Evolutionary conservation across 495 filamentous ascomycete genomes (phyloP), one percentile per base, ranked within the genome.

Genomic region (Penicillium odoratum): DNA sequence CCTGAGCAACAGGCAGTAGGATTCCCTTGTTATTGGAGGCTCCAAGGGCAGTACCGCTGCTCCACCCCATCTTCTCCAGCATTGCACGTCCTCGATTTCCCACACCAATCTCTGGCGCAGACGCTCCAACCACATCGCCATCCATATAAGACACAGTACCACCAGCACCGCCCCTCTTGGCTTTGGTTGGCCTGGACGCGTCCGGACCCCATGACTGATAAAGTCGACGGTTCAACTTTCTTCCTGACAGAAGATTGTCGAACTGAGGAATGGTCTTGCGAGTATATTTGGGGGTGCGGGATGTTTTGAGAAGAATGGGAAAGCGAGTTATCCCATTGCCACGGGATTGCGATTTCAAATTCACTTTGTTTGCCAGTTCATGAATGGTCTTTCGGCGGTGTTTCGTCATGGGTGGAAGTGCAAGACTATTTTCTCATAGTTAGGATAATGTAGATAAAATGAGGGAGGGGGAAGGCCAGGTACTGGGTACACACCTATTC

Each of bases 31-130:
- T 94, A 57, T 94, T 86, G 9, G 79, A 63, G 5, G 88, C 82
- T 43, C 94, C 94, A n/a, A 99, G 78, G 7, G 87, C 88, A 71
- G 87, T 98, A 5, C 94, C 94, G 46, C 83, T 86, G 57, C 81
- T 88, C 91, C 95, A 99, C 16, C 94, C 94, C 94, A 98, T 98
- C 75, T 93, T 98, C 72, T 97, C 92, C 52, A 99, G 69, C 88
- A 99, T 91, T 4, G 85, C 85, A 44, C 91, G 81, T 21, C 94
- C 94, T 62, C 81, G 88, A 58, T 97, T 99, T 48, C 89, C 91
- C 4, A 73, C 78, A 1, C 91, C 90, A 28, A 99, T 78, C 70
- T 96, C 93, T 3, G 90, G 88, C 0, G 93, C 94, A 33, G 83
- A 81, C 10, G 81, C 90, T 43, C 93, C 94, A 18, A 97, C 92